Base-by-base conservation (phyloP, 2,329 filamentous ascomycete species). In the Diaporthe ilicicola region DNA sequence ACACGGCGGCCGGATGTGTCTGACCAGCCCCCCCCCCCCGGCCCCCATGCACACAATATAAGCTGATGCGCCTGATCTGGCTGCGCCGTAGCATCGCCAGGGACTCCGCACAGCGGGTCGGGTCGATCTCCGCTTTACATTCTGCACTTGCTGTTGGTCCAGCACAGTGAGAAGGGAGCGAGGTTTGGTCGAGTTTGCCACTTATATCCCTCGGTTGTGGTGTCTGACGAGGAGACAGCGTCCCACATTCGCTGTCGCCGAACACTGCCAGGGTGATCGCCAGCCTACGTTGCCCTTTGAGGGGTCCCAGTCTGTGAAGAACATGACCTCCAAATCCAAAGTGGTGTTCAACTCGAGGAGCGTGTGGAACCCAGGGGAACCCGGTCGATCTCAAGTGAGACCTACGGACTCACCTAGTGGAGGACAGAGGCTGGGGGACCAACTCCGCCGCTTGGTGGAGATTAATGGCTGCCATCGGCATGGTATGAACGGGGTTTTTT, bases 31-130 rank as follows among this genome's bases (percentile, higher is more conserved):
- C 39, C 37, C 32, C 32, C 32, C 32, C 32, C 32, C 32, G 32
- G 32, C 32, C 32, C 32, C 32, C 32, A 34, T 34, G n/a, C 27
- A 37, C 39, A 46, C 15, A 29, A 61, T 44, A 39, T 61, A 61
- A 61, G 56, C 56, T 61, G 29, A 61, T n/a, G 15, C 37, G 42
- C 39, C 39, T n/a, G 55, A 46, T 29, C 39, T 61, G 13, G 55
- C 55, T 46, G n/a, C 37, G 39, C 39, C 39, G 27, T 32, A 13
- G 27, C 56, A 61, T 61, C 27, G 39, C 56, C 39, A 42, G 29
- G 4, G 24, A 22, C 19, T 55, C 53, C 32, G 29, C 53, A 55
- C 1, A 10, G 39, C 39, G 56, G 56, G 24, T 37, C 56, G 56
- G 24, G 39, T 46, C 24, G 56, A 32, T 46, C 39, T 46, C 39